Base-by-base conservation (phyloP, 306 rosid genomes). In the Abrus precatorius region DNA sequence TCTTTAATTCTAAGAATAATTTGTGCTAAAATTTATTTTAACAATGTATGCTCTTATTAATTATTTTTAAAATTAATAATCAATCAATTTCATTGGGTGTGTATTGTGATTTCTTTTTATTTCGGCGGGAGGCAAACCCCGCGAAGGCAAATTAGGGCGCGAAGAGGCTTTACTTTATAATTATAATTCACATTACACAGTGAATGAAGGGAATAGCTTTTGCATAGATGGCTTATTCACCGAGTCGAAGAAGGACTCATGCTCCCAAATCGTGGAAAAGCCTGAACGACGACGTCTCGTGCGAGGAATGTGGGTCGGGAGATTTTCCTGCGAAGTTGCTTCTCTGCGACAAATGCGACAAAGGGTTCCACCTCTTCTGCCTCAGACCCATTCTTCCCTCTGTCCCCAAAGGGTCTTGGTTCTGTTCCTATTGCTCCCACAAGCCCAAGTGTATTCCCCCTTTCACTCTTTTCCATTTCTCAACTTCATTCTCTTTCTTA, bases 371-470 rank as follows among this genome's bases (percentile, higher is more conserved):
- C 54, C 60, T 94, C 9, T 94, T 94, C 72, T 94, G 98, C 70
- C 96, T 91, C 75, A 75, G 87, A 5, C 98, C 97, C 44, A 85
- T 89, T 45, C 91, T 94, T 4, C 84, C 75, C 44, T 78, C 89
- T 1, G 97, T 94, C 0, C 98, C 98, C 40, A 94, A 76, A 43
- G 91, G 88, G 3, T 80, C 91, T 30, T 94, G 98, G 98, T 82
- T 92, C 71, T 93, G 98, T 40, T 84, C 92, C 6, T 72, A 85
- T 9, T 94, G 98, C 84, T 87, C 97, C 29, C 55, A 55, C 30
- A 67, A 76, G 7, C 95, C 88, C 65, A 82, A 84, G 33, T 87
- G 98, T 90, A 87, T 60, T 80, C 76, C 38, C 3, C 6, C 43
- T 1, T 7, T 70, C 32, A 20, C 48, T 54, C 1, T 32, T 41